Conservation (phyloP, 2,329 filamentous ascomycete genomes). For the Arachnopeziza araneosa region DNA sequence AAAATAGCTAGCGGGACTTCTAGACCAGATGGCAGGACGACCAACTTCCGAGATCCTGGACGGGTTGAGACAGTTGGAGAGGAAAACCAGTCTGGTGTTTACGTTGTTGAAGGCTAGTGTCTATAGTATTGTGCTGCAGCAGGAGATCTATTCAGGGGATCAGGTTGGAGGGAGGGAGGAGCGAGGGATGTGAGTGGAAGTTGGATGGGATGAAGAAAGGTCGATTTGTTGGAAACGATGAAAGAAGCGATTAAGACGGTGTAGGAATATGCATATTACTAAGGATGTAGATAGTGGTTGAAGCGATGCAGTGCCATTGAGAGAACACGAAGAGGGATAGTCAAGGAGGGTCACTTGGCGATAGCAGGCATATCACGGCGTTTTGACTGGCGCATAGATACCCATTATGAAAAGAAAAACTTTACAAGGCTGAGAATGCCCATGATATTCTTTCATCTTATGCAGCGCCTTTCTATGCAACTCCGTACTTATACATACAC, state of each 20-base stretch:
- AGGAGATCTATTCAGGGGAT: conserved; percentile 77
- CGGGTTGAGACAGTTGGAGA: conserved; percentile 78
- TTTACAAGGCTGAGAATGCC: conserved; percentile 9
- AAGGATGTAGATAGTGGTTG: no score
- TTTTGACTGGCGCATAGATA: conserved; percentile 16
- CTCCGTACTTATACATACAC: conserved; percentile 46
- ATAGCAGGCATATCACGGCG: conserved; percentile 8
- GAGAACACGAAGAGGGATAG: no score
- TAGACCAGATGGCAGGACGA: conserved; percentile 59
- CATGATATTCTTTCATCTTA: conserved; percentile 12
- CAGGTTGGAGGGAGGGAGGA: conserved; percentile 33
- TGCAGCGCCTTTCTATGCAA: conserved; percentile 21
- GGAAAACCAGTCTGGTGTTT: conserved; percentile 92
- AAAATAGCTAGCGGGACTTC: conserved; percentile 50
- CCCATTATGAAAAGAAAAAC: conserved; percentile 8
- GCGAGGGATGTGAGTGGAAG: conserved; percentile 24
- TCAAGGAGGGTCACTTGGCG: background rate
- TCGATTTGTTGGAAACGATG: background rate
- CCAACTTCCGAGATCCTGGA: conserved; percentile 82
- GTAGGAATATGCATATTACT: no score
- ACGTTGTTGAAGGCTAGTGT: conserved; percentile 96
- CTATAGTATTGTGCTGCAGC: conserved; percentile 96
- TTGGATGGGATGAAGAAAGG: conserved; percentile 28
- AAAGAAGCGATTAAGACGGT: background rate
- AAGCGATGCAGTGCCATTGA: no score